Base-by-base conservation (phyloP, 2,329 filamentous ascomycete species). In the Ophiostoma tasmaniense region DNA sequence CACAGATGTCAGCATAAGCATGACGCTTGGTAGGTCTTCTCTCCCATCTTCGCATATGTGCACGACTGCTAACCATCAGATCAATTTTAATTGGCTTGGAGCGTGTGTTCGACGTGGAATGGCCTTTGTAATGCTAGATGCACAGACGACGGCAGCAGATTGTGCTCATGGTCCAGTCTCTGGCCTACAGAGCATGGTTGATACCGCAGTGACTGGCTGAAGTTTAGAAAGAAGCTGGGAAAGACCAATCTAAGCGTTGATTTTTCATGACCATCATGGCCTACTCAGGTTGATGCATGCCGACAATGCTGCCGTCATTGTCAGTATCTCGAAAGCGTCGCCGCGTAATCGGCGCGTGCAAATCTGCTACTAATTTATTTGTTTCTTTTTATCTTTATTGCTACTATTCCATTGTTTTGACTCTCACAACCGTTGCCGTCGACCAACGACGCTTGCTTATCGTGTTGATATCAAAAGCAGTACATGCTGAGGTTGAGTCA, bases 1-100 rank as follows among this genome's bases (percentile, higher is more conserved):
- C 78, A 98, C 94, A 69, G 88, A 90, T 75, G 85, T 90, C 74
- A 89, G 86, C 81, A 88, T 89, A 85, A 90, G 87, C 81, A 89
- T 90, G 87, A 90, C 88, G 74, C 81, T 90, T 76, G 87, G 88
- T 88, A 37, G 1, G 70, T 71, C 25, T 5, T 25, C 28, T 52
- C n/a, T 50, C n/a, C n/a, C 14, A 20, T n/a, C n/a, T 50, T 50
- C 17, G 2, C 1, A 28, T 2, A 5, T 20, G 1, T 5, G 20
- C n/a, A 11, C 10, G n/a, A 3, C 28, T 64, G n/a, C 65, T 69
- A 67, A 69, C 68, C 13, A 20, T 28, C 20, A 70, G 69, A 70
- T 28, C 69, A 70, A 55, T 70, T 70, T 35, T 70, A 45, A 45
- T 7, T 5, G 17, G 42, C 17, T 17, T 45, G 20, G 17, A n/a